A percentile compares a stretch with the other conserved stretches of the same genome.
These are phyloP conservation scores for Rhamnella rubrinervis DNA, from an alignment of 331 rosid genomes.

Conservation along the genomic window DNA sequence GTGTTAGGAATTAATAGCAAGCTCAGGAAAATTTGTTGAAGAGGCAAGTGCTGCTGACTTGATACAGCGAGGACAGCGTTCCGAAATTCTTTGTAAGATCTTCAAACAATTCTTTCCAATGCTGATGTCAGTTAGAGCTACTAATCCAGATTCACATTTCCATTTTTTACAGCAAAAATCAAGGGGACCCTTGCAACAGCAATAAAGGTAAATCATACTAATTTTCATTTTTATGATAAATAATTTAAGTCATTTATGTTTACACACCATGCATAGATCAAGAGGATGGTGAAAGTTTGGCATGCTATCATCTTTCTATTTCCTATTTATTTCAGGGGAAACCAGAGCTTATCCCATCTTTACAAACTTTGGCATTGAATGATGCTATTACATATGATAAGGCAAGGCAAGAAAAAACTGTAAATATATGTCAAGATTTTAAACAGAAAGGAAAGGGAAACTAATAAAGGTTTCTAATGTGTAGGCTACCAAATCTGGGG, in stretches of 20 bases:
- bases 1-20: constrained; percentile 66
- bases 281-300: background rate
- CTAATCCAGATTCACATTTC: constrained; percentile 30
- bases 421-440: constrained; percentile 1
- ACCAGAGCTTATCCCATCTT: constrained; percentile 63
- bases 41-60: constrained; percentile 86
- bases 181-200: constrained; percentile 59
- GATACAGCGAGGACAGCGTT: constrained; percentile 87
- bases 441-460: constrained; percentile 15
- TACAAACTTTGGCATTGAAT: constrained; percentile 73
- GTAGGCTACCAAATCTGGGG: constrained; percentile 96
- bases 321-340: constrained; percentile 53
- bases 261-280: background rate
- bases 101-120: constrained; percentile 16
- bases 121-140: constrained; percentile 9
- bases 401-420: constrained; percentile 44
- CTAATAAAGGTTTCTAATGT: constrained; percentile 43
- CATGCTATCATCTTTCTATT: constrained; percentile 11
- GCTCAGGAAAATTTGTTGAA: constrained; percentile 51
- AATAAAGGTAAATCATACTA: constrained; percentile 52
- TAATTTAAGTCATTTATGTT: background rate
- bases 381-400: constrained; percentile 90
- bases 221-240: no score
- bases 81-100: constrained; percentile 76
- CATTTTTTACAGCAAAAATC: constrained; percentile 54